These are phyloP conservation scores for Eucalyptus paniculata DNA, from an alignment of 345 rosid genomes.

Conservation along the genomic window DNA sequence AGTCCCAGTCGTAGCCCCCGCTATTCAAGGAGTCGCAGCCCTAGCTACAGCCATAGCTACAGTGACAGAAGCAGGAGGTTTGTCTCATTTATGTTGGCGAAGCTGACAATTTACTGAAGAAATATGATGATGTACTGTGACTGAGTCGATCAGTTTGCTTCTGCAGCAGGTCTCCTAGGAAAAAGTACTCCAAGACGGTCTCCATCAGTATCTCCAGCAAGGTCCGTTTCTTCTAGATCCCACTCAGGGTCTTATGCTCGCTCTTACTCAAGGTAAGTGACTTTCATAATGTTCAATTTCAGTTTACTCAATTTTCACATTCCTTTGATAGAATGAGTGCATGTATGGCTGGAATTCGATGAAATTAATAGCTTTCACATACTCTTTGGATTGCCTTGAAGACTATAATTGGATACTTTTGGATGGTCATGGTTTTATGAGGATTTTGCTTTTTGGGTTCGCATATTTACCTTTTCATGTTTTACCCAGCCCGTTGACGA, in stretches of 20 bases:
- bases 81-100: not conserved
- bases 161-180: conserved; percentile 42
- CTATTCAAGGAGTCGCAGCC: conserved; percentile 30
- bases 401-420: not conserved
- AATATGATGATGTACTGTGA: not conserved
- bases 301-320: not conserved
- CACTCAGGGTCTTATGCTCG: conserved; percentile 24
- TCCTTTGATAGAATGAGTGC: not conserved
- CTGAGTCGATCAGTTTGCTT: not conserved
- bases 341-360: not conserved
- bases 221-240: conserved; percentile 42
- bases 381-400: not conserved
- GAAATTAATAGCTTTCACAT: not conserved
- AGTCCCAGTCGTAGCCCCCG: conserved; percentile 52
- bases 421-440: not conserved
- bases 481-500: not conserved
- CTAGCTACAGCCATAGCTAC: conserved; percentile 21
- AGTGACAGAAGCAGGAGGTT: conserved; percentile 60
- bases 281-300: not conserved
- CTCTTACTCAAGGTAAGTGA: conserved; percentile 45
- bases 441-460: not conserved
- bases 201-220: conserved; percentile 28
- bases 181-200: conserved; percentile 9
- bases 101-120: not conserved
- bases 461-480: not conserved